Conservation (phyloP, 768 basidiomycete species). For the Tricholomella constricta region DNA sequence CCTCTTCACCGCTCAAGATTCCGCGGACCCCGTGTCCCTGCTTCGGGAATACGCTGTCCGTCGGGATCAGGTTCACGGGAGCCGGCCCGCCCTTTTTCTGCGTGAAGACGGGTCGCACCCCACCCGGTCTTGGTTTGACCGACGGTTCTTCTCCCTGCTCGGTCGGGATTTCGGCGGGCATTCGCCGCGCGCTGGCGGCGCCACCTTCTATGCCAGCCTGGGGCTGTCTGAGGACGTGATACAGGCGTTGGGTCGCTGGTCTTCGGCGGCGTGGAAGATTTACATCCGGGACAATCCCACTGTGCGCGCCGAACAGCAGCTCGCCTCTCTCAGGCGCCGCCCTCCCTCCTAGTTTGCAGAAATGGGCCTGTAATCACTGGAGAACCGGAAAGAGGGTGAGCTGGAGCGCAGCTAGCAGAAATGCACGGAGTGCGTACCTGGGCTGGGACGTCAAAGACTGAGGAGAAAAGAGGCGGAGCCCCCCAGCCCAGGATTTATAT, state of each 20-base stretch:
- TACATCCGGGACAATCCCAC: conserved; percentile 17
- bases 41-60: conserved; percentile 11
- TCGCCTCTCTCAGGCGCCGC: conserved; percentile 3
- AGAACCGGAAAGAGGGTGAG: too few relatives aligned
- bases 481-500: too few relatives aligned
- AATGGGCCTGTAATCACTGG: too few relatives aligned
- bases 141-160: conserved; percentile 16
- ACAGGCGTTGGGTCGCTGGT: conserved; percentile 14
- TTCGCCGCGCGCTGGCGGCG: conserved; percentile 20
- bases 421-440: too few relatives aligned
- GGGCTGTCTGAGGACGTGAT: conserved; percentile 9
- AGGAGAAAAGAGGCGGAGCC: too few relatives aligned
- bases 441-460: too few relatives aligned
- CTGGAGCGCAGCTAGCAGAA: too few relatives aligned
- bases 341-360: background rate
- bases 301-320: conserved; percentile 13
- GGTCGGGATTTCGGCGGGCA: conserved; percentile 21
- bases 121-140: conserved; percentile 24
- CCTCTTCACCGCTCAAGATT: conserved; percentile 16
- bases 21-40: conserved; percentile 20
- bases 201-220: conserved; percentile 8
- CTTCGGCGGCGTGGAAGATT: conserved; percentile 12
- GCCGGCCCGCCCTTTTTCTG: conserved; percentile 18
- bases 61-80: conserved; percentile 17
- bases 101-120: conserved; percentile 19